Conservation (phyloP, 208 protist species). For the Leishmania turanica region DNA sequence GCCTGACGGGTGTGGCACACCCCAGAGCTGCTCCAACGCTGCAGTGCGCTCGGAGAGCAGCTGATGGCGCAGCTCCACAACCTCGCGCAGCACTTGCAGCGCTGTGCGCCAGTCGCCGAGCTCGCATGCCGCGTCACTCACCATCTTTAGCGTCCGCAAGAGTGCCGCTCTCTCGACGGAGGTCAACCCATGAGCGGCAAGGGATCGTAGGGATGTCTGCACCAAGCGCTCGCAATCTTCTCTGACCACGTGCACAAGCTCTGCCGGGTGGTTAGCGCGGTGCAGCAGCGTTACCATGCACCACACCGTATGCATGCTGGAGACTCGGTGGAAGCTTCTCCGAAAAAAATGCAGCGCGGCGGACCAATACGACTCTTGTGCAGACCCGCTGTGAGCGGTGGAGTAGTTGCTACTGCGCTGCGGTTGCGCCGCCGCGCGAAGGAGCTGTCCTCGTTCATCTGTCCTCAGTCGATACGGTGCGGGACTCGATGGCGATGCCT, state of each 20-base stretch:
- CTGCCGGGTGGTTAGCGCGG: constrained; percentile 10
- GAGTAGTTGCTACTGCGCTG: neutral
- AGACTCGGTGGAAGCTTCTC: constrained; percentile 46
- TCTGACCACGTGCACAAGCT: constrained; percentile 18
- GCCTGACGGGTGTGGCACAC: neutral
- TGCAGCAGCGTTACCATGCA: constrained; percentile 44
- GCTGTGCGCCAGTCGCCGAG: constrained; percentile 51
- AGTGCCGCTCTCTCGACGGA: constrained; percentile 22
- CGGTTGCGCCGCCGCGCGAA: constrained; percentile 36
- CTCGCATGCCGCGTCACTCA: constrained; percentile 46
- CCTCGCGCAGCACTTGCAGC: constrained; percentile 37
- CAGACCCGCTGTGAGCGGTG: neutral
- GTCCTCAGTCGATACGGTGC: constrained; percentile 32
- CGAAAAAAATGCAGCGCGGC: constrained; percentile 40
- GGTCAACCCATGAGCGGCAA: constrained; percentile 4
- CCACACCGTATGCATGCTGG: constrained; percentile 42
- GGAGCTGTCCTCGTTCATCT: constrained; percentile 42
- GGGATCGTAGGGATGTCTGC: constrained; percentile 15
- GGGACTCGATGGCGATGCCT: neutral
- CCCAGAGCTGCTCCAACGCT: constrained; percentile 10
- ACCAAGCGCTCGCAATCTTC: constrained; percentile 28
- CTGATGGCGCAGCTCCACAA: constrained; percentile 30
- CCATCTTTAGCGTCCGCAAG: constrained; percentile 20
- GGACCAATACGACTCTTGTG: constrained; percentile 14
- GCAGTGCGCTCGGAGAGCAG: constrained; percentile 7